Base-by-base conservation (phyloP, 2,329 filamentous ascomycete genomes). In the Penicillium hordei region DNA sequence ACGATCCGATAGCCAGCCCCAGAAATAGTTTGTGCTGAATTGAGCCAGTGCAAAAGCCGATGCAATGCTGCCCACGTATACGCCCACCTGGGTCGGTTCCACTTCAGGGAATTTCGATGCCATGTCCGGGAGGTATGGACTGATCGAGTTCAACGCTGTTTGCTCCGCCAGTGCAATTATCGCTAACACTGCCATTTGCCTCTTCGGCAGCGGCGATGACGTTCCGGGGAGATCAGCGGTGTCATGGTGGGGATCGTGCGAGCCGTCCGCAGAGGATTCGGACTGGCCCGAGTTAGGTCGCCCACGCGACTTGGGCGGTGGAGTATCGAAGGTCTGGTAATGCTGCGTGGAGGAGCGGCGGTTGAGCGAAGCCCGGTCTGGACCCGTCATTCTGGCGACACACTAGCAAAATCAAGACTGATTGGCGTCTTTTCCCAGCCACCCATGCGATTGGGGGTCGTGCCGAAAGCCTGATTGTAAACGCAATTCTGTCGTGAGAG, bases 121-220 rank as follows among this genome's bases (percentile, higher is more conserved):
- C 93, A 99, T 97, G 66, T 92, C 86, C 0, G 94, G 94, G 1
- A 99, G 84, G 74, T 99, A 99, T 1, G 94, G 94, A 12, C 89
- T 90, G 69, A 99, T 97, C 23, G 92, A 96, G 75, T 99, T 99
- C 70, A 99, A 83, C 0, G 94, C 94, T 0, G 93, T 97, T 80
- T 99, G 94, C 73, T 99, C 94, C 53, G 90, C 89, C 23, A 99
- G 82, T 7, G 93, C 93, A 59, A 99, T 90, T 63, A 97, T 79
- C 1, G 93, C 93, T 34, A 99, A 80, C 13, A 97, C 84, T 5
- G 87, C 83, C 60, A 99, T 87, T 78, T 97, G 94, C 65, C 82
- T 86, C 63, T 86, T 86, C 0, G 94, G 94, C 19, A 99, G 78
- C 0, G 93, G 93, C 1, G 91, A 90, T 63, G 85, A 57, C 4